phyloP scores from a whole-genome alignment of 75 land plant genomes.

The Pseudotsuga menziesii region DNA sequence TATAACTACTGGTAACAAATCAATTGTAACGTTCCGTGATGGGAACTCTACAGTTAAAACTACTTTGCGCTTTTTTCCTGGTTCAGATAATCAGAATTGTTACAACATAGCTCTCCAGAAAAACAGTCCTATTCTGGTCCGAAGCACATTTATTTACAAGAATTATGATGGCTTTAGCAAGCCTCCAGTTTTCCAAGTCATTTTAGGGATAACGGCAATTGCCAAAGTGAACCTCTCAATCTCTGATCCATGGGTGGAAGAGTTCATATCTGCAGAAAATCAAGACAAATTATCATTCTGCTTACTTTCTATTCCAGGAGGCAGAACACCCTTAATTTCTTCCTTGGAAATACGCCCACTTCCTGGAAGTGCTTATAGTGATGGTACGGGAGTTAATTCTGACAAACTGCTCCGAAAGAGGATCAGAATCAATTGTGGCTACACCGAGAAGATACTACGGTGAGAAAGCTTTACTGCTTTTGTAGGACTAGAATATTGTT shows the following conservation, averaged over 20 bases:
- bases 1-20: conserved; percentile 32
- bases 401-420: conserved; percentile 30
- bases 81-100: conserved; percentile 29
- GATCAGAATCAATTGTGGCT: conserved; percentile 62
- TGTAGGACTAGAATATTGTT: not conserved
- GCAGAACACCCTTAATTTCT: conserved; percentile 61
- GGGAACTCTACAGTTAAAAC: conserved; percentile 16
- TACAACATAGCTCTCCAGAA: conserved; percentile 34
- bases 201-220: conserved; percentile 35
- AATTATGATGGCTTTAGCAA: conserved; percentile 45
- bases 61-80: conserved; percentile 51
- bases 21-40: conserved; percentile 14
- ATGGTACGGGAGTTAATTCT: conserved; percentile 20
- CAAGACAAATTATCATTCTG: conserved; percentile 46
- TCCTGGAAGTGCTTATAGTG: conserved; percentile 39
- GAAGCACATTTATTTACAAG: conserved; percentile 53
- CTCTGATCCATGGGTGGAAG: conserved; percentile 60
- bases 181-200: conserved; percentile 49
- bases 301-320: conserved; percentile 31
- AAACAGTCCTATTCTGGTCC: conserved; percentile 32
- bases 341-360: conserved; percentile 65
- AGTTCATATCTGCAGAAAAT: conserved; percentile 41
- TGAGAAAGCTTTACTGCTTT: conserved; percentile 7
- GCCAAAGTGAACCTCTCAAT: conserved; percentile 34
- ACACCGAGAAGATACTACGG: conserved; percentile 29